Percentiles rank a stretch among this genome's conserved stretches.
Conservation (phyloP, 768 basidiomycete species). For the Pilatotrama ljubarskyi region DNA sequence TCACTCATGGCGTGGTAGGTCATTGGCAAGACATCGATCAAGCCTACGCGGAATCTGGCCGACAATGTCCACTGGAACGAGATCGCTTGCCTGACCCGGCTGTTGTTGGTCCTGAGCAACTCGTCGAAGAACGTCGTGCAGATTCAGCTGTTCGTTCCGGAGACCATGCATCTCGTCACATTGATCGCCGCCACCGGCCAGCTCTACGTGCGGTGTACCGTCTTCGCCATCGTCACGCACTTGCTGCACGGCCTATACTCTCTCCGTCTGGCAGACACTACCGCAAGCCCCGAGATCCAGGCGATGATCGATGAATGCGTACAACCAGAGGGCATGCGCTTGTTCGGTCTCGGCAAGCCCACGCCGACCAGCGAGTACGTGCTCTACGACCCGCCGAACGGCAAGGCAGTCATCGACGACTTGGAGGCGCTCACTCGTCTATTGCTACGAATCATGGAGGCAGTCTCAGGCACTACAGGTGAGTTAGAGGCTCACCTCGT, state of each 20-base stretch:
- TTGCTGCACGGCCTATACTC: slow-evolving; percentile 76
- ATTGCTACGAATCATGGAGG: slow-evolving; percentile 61
- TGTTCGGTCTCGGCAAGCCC: slow-evolving; percentile 72
- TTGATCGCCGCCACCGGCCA: slow-evolving; percentile 78
- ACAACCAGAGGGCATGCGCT: slow-evolving; percentile 53
- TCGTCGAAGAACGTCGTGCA: slow-evolving; percentile 61
- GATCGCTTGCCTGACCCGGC: slow-evolving; percentile 74
- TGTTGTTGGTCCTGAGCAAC: slow-evolving; percentile 72
- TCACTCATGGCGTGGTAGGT: slow-evolving; percentile 42
- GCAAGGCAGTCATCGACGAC: slow-evolving; percentile 55
- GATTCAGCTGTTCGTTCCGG: slow-evolving; percentile 79
- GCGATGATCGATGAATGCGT: slow-evolving; percentile 62
- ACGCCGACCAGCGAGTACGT: slow-evolving; percentile 70
- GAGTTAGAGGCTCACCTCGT: slow-evolving; percentile 4
- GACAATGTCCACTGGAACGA: slow-evolving; percentile 81
- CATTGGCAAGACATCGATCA: slow-evolving; percentile 69
- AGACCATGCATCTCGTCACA: slow-evolving; percentile 77
- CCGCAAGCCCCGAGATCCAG: slow-evolving; percentile 55
- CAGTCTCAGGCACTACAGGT: slow-evolving; percentile 73
- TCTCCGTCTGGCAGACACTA: slow-evolving; percentile 56
- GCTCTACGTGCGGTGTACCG: slow-evolving; percentile 70
- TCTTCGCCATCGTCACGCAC: slow-evolving; percentile 82
- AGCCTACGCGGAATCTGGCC: slow-evolving; percentile 58
- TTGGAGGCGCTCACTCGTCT: slow-evolving; percentile 67
- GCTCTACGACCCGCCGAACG: slow-evolving; percentile 53